Conservation (phyloP, 2,329 filamentous ascomycete species). For the Arthroderma sp. region DNA sequence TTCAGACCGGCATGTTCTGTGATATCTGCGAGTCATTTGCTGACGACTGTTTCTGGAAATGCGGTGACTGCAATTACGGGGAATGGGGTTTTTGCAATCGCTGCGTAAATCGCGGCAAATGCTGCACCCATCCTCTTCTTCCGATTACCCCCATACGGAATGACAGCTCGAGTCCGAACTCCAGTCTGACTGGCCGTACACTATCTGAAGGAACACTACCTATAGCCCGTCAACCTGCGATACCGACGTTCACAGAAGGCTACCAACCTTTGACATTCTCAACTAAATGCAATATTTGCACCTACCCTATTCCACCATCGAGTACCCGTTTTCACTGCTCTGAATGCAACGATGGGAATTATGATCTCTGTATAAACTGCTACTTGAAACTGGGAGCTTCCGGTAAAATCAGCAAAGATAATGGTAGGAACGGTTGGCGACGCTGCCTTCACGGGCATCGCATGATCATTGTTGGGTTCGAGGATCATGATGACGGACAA, state of each 20-base stretch:
- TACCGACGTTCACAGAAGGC: not conserved
- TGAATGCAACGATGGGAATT: conserved; percentile 64
- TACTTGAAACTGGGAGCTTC: conserved; percentile 55
- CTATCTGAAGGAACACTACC: too few species aligned
- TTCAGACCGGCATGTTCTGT: conserved; percentile 77
- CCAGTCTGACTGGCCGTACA: not conserved
- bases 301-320: conserved; percentile 54
- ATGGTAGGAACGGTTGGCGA: conserved; percentile 71
- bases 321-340: conserved; percentile 69
- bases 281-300: conserved; percentile 68
- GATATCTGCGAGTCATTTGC: conserved; percentile 58
- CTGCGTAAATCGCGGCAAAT: conserved; percentile 70
- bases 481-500: conserved; percentile 53
- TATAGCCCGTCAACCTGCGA: too few species aligned
- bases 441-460: conserved; percentile 68
- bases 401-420: conserved; percentile 56
- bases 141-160: conserved; percentile 53
- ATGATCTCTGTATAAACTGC: conserved; percentile 70
- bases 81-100: conserved; percentile 89
- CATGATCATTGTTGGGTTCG: conserved; percentile 69
- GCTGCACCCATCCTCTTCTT: conserved; percentile 69
- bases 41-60: conserved; percentile 83
- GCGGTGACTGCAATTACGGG: conserved; percentile 72
- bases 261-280: conserved; percentile 60
- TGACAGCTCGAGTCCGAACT: not conserved